Evolutionary conservation across 106 monocot species (phyloP).

Genomic region (Allium fistulosum): DNA sequence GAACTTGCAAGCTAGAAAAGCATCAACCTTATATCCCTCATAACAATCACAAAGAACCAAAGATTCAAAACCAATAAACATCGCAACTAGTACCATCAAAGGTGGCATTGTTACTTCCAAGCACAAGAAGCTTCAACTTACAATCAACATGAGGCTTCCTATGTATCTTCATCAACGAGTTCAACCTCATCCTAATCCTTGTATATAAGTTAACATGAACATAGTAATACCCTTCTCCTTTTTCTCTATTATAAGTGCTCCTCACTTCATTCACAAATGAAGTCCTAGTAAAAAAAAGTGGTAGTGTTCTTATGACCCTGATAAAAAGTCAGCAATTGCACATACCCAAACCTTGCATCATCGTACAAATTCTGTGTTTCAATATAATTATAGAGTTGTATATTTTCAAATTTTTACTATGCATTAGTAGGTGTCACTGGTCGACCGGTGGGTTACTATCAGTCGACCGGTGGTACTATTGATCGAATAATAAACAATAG

Average conservation of each 20-base stretch:
- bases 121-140: neutral
- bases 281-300: constrained; percentile 3
- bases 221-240: neutral
- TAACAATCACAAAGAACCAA: too few relatives aligned
- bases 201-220: neutral
- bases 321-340: constrained; percentile 28
- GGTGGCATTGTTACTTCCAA: neutral
- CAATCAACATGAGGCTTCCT: neutral
- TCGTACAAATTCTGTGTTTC: constrained; percentile 23
- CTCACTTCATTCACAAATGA: neutral
- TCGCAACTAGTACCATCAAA: neutral
- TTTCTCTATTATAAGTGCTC: neutral
- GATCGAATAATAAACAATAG: too few relatives aligned
- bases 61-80: too few relatives aligned
- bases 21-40: too few relatives aligned
- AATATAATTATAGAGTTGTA: constrained; percentile 26
- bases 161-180: neutral
- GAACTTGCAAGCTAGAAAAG: too few relatives aligned
- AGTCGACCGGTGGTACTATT: too few relatives aligned
- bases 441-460: too few relatives aligned
- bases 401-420: too few relatives aligned
- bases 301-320: constrained; percentile 43
- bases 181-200: constrained; percentile 5
- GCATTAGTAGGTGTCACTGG: too few relatives aligned
- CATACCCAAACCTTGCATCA: constrained; percentile 14